Base-by-base conservation (phyloP, 306 rosid genomes). In the Purshia tridentata region DNA sequence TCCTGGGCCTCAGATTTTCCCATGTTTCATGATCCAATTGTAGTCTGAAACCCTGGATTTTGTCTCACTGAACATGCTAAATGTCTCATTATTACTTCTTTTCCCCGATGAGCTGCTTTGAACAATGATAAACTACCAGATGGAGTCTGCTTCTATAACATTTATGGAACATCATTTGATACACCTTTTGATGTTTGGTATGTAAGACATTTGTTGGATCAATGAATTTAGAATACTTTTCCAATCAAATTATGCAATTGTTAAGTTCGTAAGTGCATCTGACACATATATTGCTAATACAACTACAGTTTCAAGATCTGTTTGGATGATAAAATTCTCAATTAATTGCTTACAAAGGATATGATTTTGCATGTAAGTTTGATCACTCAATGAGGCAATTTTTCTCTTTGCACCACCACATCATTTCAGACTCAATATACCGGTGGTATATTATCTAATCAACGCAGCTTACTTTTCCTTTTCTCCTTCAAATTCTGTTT, bases 181-280 rank as follows among this genome's bases (percentile, higher is more conserved):
- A 91, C 97, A 14, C 98, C 96, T 70, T 91, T 86, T 67, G 96
- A 91, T 83, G 97, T 91, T 75, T 84, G 98, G 97, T 93, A 89
- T 65, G 93, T 78, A 58, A 69, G 40, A 77, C 63, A 70, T 73
- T 73, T 81, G 51, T 23, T 72, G n/a, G n/a, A n/a, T n/a, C 57
- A 44, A 14, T 75, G 35, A 69, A 13, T 56, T 72, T 10, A 18
- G 23, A 54, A 19, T 19, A 54, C 14, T 9, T 54, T 50, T 64
- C 44, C 29, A 9, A 10, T 51, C 19, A 9, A 49, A 40, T 58
- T 14, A 16, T 68, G 40, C 37, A 57, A 58, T 50, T 73, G 52
- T 72, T 20, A 47, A n/a, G 46, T 47, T 19, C n/a, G 23, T n/a
- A 61, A 41, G 5, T 42, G 65, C 53, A 79, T 77, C 78, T 89